Conservation (phyloP, 768 basidiomycete genomes). For the Russula ochroleuca region DNA sequence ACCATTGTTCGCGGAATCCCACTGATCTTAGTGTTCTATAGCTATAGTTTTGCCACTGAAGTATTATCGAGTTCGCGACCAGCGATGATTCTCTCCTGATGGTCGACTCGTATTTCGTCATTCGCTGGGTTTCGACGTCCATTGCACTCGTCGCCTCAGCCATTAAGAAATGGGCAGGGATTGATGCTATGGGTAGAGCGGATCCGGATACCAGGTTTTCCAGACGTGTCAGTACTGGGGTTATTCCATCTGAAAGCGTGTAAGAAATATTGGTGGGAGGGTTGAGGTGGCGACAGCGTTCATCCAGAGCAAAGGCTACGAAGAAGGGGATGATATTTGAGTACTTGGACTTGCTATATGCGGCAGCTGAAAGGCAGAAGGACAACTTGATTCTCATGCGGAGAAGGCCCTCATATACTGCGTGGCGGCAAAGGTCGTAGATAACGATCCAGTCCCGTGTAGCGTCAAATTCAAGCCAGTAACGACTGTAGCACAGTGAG, state of each 20-base stretch:
- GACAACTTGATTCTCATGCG: not conserved
- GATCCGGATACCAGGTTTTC: not conserved
- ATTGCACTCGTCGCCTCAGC: not conserved
- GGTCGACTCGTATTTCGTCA: too few species aligned
- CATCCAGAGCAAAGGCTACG: not conserved
- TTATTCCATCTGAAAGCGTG: constrained; percentile 6
- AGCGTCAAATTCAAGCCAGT: constrained; percentile 17
- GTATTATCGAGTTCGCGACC: not conserved
- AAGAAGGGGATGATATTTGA: not conserved
- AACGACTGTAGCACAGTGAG: constrained; percentile 8
- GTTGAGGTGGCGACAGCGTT: not conserved
- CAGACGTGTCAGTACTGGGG: not conserved
- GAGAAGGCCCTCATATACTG: not conserved
- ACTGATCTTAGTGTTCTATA: too few species aligned
- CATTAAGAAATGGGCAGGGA: too few species aligned
- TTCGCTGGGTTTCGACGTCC: too few species aligned
- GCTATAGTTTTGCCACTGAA: not conserved
- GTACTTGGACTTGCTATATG: constrained; percentile 6
- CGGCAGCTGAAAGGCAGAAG: constrained; percentile 9
- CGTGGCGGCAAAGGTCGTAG: constrained; percentile 8
- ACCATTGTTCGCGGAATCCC: not conserved
- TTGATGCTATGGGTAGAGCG: not conserved
- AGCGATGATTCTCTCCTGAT: not conserved
- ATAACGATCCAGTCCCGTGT: constrained; percentile 11
- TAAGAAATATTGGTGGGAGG: not conserved